These are phyloP conservation scores for Cutaneotrichosporon cutaneum DNA, from an alignment of 1,284 basidiomycete species.

Conservation along the genomic window DNA sequence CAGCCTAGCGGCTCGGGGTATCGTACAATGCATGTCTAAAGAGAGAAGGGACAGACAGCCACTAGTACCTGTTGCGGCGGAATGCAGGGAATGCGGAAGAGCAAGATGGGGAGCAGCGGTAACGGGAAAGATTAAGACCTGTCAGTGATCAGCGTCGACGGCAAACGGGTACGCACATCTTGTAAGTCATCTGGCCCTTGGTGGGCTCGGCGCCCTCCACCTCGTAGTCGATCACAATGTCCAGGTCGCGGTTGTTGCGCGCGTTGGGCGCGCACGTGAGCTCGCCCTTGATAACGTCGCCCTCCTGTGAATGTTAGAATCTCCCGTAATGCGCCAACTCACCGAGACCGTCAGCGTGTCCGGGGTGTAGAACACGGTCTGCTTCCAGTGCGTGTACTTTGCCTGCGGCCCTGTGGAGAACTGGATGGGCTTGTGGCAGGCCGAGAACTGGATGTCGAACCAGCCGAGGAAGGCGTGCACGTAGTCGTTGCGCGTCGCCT, in stretches of 20 bases:
- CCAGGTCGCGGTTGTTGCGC: slow-evolving; percentile 88
- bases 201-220: slow-evolving; percentile 50
- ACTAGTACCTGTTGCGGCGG: slow-evolving; percentile 31
- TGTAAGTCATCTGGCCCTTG: slow-evolving; percentile 53
- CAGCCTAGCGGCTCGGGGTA: slow-evolving; percentile 22
- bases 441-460: slow-evolving; percentile 97
- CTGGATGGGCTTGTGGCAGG: slow-evolving; percentile 92
- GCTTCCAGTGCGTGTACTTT: slow-evolving; percentile 97
- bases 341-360: slow-evolving; percentile 59
- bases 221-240: slow-evolving; percentile 78
- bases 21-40: slow-evolving; percentile 31
- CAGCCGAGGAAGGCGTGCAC: slow-evolving; percentile 99
- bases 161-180: slow-evolving; percentile 52
- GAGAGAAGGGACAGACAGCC: slow-evolving; percentile 11
- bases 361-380: slow-evolving; percentile 96
- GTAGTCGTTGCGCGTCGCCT: slow-evolving; percentile 87
- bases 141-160: slow-evolving; percentile 38
- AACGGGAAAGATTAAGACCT: slow-evolving; percentile 36
- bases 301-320: slow-evolving; percentile 51
- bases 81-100: slow-evolving; percentile 6
- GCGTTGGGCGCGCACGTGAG: slow-evolving; percentile 80
- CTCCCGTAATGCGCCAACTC: no score
- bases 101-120: not conserved
- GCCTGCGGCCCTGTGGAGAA: slow-evolving; percentile 96
- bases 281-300: slow-evolving; percentile 69